Evolutionary conservation across 345 rosid species (phyloP), one percentile per base, ranked within the genome.

Genomic region (Hypericum androsaemum): DNA sequence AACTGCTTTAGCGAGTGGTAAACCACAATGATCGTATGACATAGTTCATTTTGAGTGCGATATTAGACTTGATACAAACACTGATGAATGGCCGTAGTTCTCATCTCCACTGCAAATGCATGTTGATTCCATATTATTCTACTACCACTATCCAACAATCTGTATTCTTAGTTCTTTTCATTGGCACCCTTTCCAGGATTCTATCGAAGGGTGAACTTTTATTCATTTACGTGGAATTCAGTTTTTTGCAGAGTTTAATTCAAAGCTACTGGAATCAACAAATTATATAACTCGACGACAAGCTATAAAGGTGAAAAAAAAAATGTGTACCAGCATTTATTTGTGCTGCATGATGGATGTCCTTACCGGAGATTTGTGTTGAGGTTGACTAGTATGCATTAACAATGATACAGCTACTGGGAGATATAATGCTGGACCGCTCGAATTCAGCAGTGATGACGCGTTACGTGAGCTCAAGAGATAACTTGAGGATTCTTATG

Each of bases 201-300:
- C 6, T 43, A 43, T 11, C 5, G 4, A 15, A 11, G 10, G 14
- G 47, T 46, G 15, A 9, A 1, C 22, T 46, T 10, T 6, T 44
- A 44, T 7, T 13, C 28, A 9, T 6, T 32, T 13, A 6, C 12
- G 3, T 10, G 10, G 6, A 12, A 13, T 74, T 70, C 74, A 92
- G 98, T 92, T 92, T 65, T 92, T 88, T 17, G 71, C 78, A 8
- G 98, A 85, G 47, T 88, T 81, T 59, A 85, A 88, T 78, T 72
- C 83, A 12, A 88, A 88, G 80, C 76, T 92, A 69, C 84, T 92
- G 71, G 89, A 88, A 74, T 92, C 98, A 58, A 52, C 63, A 69
- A 92, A 87, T 74, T 92, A 92, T 56, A 85, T 92, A 54, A 88
- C 98, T 14, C 81, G 98, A 68, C 78, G 98, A 46, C 98, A 92